Conservation (phyloP, 768 basidiomycete species). For the Pleurotus cornucopiae region DNA sequence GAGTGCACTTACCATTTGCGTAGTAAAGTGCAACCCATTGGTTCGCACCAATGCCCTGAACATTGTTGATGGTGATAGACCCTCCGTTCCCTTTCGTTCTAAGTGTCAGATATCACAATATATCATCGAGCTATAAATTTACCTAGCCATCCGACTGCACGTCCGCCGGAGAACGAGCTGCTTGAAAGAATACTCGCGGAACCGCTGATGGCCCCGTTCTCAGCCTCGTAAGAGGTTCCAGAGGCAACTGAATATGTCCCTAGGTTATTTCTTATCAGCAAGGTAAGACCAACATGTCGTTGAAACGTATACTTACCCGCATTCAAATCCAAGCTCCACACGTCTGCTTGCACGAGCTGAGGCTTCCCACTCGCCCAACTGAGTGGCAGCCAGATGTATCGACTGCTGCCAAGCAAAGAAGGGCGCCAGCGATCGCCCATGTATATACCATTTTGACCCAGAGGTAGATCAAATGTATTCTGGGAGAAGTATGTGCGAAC, state of each 20-base stretch:
- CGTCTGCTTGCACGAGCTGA: conserved; percentile 49
- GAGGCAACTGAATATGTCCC: conserved; percentile 45
- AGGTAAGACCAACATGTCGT: not conserved
- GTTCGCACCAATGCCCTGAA: conserved; percentile 46
- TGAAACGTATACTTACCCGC: conserved; percentile 26
- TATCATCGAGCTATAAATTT: conserved; percentile 8
- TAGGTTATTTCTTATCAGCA: conserved; percentile 6
- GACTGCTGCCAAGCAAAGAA: conserved; percentile 46
- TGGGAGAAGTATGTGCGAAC: conserved; percentile 59
- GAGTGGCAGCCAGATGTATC: conserved; percentile 61
- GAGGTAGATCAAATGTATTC: conserved; percentile 50
- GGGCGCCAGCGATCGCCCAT: conserved; percentile 66
- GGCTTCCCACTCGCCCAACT: conserved; percentile 52
- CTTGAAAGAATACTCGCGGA: conserved; percentile 38
- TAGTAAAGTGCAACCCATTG: conserved; percentile 64
- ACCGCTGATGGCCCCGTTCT: conserved; percentile 45
- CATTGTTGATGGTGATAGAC: conserved; percentile 49
- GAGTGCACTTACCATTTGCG: conserved; percentile 39
- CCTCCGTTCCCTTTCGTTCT: conserved; percentile 46
- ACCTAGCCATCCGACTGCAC: conserved; percentile 55
- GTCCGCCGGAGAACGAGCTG: conserved; percentile 47
- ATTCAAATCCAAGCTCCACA: conserved; percentile 49
- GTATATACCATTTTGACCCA: conserved; percentile 49
- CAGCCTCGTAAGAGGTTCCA: conserved; percentile 56
- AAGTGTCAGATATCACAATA: not conserved